A percentile compares a stretch with the other conserved stretches of the same genome.
phyloP scores from a whole-genome alignment of 2,329 filamentous ascomycete species.

The Claviceps monticola region DNA sequence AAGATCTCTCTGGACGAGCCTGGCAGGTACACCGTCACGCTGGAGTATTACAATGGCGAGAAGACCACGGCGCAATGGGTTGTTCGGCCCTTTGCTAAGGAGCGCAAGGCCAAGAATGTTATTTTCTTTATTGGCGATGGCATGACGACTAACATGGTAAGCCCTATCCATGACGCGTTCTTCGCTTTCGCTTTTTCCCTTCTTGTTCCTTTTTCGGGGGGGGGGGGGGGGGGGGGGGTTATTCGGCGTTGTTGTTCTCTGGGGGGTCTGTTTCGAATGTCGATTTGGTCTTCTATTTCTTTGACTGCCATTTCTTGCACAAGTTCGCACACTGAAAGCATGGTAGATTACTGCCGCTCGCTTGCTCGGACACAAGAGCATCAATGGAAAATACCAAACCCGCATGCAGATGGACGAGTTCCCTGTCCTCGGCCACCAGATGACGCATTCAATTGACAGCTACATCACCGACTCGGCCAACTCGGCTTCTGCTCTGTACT shows the following conservation, averaged over 20 bases:
- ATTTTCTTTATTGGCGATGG: slow-evolving; percentile 71
- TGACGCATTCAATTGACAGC: slow-evolving; percentile 74
- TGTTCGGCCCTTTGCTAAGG: slow-evolving; percentile 54
- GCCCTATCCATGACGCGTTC: background rate
- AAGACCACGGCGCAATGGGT: slow-evolving; percentile 64
- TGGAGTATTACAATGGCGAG: slow-evolving; percentile 60
- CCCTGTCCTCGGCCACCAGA: slow-evolving; percentile 74
- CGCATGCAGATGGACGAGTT: slow-evolving; percentile 69
- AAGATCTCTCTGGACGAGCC: slow-evolving; percentile 64
- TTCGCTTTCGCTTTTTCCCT: background rate
- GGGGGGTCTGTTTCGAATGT: background rate
- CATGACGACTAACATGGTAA: slow-evolving; percentile 58
- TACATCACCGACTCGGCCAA: slow-evolving; percentile 85
- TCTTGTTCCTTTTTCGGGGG: background rate
- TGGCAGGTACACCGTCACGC: slow-evolving; percentile 62
- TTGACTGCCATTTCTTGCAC: background rate
- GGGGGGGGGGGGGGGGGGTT: too few species aligned
- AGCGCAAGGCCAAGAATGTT: slow-evolving; percentile 71
- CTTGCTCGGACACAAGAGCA: slow-evolving; percentile 64
- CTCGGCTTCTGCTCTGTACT: slow-evolving; percentile 68
- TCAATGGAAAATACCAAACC: slow-evolving; percentile 74
- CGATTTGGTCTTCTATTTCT: background rate
- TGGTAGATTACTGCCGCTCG: slow-evolving; percentile 57
- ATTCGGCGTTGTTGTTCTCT: too few species aligned
- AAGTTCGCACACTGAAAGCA: background rate